Evolutionary conservation across 2,329 filamentous ascomycete genomes (phyloP).

Genomic region (Coleophoma eucalyptorum): DNA sequence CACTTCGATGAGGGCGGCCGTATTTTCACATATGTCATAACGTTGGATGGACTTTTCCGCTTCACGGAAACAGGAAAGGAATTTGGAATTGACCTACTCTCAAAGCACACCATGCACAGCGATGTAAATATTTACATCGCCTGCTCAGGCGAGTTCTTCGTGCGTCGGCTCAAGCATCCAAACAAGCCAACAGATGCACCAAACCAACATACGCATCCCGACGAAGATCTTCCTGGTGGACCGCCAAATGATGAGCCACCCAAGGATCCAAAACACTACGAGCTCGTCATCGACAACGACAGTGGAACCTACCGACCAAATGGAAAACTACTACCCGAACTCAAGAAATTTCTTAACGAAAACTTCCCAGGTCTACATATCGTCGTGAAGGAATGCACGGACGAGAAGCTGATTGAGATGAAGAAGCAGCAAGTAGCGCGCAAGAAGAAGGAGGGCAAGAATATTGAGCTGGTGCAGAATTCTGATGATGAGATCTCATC

Average conservation of each 20-base stretch:
- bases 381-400: conserved; percentile 73
- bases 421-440: conserved; percentile 71
- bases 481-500: conserved; percentile 30
- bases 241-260: conserved; percentile 41
- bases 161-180: conserved; percentile 63
- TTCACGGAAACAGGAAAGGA: conserved; percentile 97
- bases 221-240: conserved; percentile 41
- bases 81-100: conserved; percentile 88
- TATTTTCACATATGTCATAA: conserved; percentile 89
- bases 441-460: conserved; percentile 62
- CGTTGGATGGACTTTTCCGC: conserved; percentile 78
- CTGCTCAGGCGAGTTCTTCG: conserved; percentile 89
- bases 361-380: conserved; percentile 79
- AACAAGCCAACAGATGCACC: conserved; percentile 36
- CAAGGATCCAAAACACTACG: conserved; percentile 57
- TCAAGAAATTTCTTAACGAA: conserved; percentile 65
- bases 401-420: conserved; percentile 66
- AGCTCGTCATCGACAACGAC: conserved; percentile 93
- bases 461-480: conserved; percentile 53
- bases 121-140: conserved; percentile 89
- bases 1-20: conserved; percentile 84
- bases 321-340: conserved; percentile 65
- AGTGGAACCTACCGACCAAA: conserved; percentile 91
- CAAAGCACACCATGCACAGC: conserved; percentile 96
- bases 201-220: conserved; percentile 48